These are phyloP conservation scores for Lentinula lateritia DNA, from an alignment of 768 basidiomycete genomes.

Conservation along the genomic window DNA sequence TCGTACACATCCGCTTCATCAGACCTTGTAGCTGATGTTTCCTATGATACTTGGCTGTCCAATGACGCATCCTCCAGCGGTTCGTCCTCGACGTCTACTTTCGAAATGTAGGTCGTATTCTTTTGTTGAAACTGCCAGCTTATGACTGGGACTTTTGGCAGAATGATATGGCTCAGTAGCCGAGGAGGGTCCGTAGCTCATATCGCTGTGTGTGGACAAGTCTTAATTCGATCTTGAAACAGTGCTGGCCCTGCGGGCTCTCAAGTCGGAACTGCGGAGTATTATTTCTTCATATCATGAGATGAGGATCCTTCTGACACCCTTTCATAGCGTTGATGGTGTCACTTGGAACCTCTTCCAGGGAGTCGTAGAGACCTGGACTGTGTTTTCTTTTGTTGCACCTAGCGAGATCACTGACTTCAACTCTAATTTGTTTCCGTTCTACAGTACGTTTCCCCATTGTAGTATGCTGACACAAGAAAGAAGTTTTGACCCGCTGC, in stretches of 20 bases:
- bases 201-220: not conserved
- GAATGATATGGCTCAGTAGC: constrained; percentile 30
- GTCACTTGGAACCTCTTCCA: constrained; percentile 27
- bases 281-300: not conserved
- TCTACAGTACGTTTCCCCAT: constrained; percentile 20
- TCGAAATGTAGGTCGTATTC: constrained; percentile 20
- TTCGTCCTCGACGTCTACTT: constrained; percentile 23
- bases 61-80: constrained; percentile 18
- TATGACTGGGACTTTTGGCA: constrained; percentile 7
- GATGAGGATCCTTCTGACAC: not conserved
- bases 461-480: not conserved
- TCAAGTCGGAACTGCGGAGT: constrained; percentile 24
- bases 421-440: constrained; percentile 27
- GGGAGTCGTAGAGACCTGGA: constrained; percentile 27
- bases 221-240: not conserved
- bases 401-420: constrained; percentile 28
- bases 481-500: not conserved
- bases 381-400: constrained; percentile 29
- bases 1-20: constrained; percentile 24
- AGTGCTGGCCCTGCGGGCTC: constrained; percentile 29
- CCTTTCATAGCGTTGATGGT: constrained; percentile 16
- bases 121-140: too few relatives aligned
- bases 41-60: constrained; percentile 31
- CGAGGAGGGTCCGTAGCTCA: constrained; percentile 17
- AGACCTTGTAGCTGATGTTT: constrained; percentile 27